Conservation (phyloP, 805 yeast species). For the Candida coquimbonensis region DNA sequence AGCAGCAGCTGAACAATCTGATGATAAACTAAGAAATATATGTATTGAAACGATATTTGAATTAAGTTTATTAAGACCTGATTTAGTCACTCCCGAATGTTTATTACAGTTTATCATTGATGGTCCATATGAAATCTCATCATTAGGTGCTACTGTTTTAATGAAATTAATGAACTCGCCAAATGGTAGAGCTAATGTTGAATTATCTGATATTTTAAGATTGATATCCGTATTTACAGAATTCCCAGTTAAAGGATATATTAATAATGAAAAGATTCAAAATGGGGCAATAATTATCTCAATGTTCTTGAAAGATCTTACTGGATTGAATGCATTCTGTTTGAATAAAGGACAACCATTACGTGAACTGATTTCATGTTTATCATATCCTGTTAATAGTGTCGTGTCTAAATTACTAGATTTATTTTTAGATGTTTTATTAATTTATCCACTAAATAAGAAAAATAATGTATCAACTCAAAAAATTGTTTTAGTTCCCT, state of each 20-base stretch:
- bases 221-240: slow-evolving; percentile 70
- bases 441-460: slow-evolving; percentile 44
- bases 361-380: slow-evolving; percentile 50
- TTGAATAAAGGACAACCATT: slow-evolving; percentile 49
- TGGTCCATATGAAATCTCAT: slow-evolving; percentile 43
- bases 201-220: slow-evolving; percentile 55
- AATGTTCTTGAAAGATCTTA: slow-evolving; percentile 59
- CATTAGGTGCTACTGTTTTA: slow-evolving; percentile 39
- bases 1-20: slow-evolving; percentile 48
- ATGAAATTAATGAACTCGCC: slow-evolving; percentile 53
- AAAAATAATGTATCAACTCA: slow-evolving; percentile 7
- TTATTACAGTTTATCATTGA: slow-evolving; percentile 43
- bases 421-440: slow-evolving; percentile 59
- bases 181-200: slow-evolving; percentile 40
- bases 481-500: slow-evolving; percentile 18
- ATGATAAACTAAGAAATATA: slow-evolving; percentile 42
- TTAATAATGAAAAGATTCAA: slow-evolving; percentile 49
- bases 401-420: slow-evolving; percentile 63
- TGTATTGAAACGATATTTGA: slow-evolving; percentile 52
- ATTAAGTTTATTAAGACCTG: slow-evolving; percentile 38
- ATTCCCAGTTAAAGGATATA: slow-evolving; percentile 39
- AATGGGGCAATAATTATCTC: slow-evolving; percentile 54
- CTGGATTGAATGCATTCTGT: slow-evolving; percentile 66
- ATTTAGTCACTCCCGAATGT: slow-evolving; percentile 31
- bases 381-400: slow-evolving; percentile 49